Conservation (phyloP, 2,329 filamentous ascomycete species). For the Aspergillus alliaceus region DNA sequence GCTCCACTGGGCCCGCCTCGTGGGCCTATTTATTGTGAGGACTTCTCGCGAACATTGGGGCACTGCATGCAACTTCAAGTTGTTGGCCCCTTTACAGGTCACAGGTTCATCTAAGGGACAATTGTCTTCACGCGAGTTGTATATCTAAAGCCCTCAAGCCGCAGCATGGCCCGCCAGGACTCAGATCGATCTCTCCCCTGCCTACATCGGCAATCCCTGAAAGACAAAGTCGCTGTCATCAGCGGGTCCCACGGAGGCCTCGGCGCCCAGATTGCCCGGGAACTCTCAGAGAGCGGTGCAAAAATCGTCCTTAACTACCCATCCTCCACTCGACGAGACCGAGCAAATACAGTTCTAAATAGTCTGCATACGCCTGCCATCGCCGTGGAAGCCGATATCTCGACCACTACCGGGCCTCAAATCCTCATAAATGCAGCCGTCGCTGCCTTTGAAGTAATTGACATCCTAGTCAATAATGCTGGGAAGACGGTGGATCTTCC, state of each 20-base stretch:
- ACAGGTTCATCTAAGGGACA: no score
- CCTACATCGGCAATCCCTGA: no score
- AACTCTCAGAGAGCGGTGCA: background rate
- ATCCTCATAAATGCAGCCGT: background rate
- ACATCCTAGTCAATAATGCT: background rate
- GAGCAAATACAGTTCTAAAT: background rate
- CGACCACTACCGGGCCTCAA: background rate
- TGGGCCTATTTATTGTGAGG: no score
- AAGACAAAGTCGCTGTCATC: background rate
- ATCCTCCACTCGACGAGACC: background rate
- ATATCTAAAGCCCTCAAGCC: no score
- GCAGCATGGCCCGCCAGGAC: no score
- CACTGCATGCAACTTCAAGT: no score
- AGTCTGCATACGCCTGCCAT: background rate
- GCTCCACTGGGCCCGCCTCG: no score
- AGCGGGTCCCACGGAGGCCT: background rate
- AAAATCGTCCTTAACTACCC: background rate
- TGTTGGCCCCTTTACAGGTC: no score
- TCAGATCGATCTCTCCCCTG: no score
- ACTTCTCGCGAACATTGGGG: no score
- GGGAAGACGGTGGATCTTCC: background rate
- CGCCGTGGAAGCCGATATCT: background rate
- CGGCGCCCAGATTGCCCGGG: background rate
- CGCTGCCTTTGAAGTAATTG: background rate
- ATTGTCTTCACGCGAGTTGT: no score